Evolutionary conservation across 2,329 filamentous ascomycete species (phyloP).

Genomic region (Ustulina deusta): DNA sequence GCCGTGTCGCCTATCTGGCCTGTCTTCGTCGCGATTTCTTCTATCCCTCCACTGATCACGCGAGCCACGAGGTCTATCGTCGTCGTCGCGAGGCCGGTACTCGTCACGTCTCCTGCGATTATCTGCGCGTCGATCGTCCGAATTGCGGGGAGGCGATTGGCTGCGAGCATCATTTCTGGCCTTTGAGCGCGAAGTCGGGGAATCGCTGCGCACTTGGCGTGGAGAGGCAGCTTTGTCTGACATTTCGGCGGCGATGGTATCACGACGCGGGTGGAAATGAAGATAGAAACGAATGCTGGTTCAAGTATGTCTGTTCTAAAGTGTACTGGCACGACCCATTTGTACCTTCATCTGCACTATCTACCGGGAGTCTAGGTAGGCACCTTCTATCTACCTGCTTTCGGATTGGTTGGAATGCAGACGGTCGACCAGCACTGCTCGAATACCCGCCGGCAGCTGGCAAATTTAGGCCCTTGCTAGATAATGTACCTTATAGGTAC

Average conservation of each 20-base stretch:
- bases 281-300: slow-evolving; percentile 7
- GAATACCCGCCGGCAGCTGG: slow-evolving; percentile 1
- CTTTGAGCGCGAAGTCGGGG: slow-evolving; percentile 44
- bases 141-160: slow-evolving; percentile 45
- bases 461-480: neutral
- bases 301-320: no score
- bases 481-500: no score
- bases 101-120: slow-evolving; percentile 42
- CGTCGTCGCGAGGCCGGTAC: slow-evolving; percentile 41
- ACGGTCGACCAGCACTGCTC: no score
- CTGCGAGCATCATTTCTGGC: slow-evolving; percentile 45
- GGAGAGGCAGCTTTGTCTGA: slow-evolving; percentile 43
- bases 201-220: slow-evolving; percentile 38
- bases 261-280: neutral
- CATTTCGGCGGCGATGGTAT: slow-evolving; percentile 36
- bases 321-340: no score
- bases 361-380: no score
- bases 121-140: slow-evolving; percentile 36
- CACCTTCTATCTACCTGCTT: no score
- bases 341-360: no score
- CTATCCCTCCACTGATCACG: slow-evolving; percentile 31
- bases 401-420: neutral
- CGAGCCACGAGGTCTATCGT: slow-evolving; percentile 31
- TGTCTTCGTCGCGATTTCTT: slow-evolving; percentile 28
- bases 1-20: slow-evolving; percentile 17